Evolutionary conservation across 257 asterid species (phyloP).

Genomic region (Cruciata laevipes): DNA sequence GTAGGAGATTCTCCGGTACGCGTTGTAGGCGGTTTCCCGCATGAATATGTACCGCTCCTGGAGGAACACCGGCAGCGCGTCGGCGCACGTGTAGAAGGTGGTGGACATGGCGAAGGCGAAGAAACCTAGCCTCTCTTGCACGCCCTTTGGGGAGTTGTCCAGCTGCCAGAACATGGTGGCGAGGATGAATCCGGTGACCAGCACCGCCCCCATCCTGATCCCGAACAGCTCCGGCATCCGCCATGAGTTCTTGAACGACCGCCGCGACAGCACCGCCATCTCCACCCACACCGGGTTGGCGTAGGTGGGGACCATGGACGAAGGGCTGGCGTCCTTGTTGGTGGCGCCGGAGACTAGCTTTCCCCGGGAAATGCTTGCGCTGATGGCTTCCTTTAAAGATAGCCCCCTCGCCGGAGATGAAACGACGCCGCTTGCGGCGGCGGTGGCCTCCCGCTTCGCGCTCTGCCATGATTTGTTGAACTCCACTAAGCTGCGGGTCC

Average conservation of each 20-base stretch:
- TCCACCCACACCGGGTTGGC: constrained; percentile 67
- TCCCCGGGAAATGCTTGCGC: constrained; percentile 67
- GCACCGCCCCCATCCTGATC: constrained; percentile 37
- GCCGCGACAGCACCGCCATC: constrained; percentile 37
- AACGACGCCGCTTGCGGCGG: not conserved
- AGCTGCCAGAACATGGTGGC: constrained; percentile 69
- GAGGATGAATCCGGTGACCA: constrained; percentile 62
- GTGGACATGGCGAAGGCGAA: constrained; percentile 79
- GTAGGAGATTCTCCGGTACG: constrained; percentile 60
- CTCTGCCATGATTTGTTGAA: constrained; percentile 59
- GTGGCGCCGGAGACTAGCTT: constrained; percentile 60
- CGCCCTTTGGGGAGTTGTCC: constrained; percentile 61
- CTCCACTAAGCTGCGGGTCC: constrained; percentile 57
- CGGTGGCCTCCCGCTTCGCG: constrained; percentile 16
- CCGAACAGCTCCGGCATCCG: constrained; percentile 71
- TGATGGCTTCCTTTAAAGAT: constrained; percentile 57
- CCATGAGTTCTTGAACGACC: constrained; percentile 50
- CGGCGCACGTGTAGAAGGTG: constrained; percentile 76
- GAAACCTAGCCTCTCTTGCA: constrained; percentile 64
- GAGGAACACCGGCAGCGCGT: constrained; percentile 61
- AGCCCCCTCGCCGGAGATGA: constrained; percentile 19
- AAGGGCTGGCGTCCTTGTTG: constrained; percentile 13
- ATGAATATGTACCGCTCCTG: constrained; percentile 70
- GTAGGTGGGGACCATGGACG: constrained; percentile 43
- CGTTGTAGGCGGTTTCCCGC: constrained; percentile 71